Percentiles rank a stretch among this genome's conserved stretches.
Conservation (phyloP, 345 rosid species). For the Theobroma cacao region DNA sequence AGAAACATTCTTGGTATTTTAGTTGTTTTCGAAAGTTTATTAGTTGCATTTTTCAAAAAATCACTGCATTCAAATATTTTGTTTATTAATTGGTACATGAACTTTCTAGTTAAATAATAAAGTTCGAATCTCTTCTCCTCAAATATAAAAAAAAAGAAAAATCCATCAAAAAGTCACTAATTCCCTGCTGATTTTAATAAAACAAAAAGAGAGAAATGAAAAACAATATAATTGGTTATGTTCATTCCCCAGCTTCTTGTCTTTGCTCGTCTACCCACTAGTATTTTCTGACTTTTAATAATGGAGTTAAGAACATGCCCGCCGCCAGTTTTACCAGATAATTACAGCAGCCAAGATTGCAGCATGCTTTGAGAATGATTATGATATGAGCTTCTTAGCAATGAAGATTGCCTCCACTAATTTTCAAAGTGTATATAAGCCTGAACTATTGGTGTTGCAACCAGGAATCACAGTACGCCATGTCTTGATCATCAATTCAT, state of each 20-base stretch:
- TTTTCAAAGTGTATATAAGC: neutral
- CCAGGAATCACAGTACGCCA: neutral
- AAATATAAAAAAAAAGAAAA: no score
- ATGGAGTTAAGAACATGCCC: neutral
- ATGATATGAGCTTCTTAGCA: neutral
- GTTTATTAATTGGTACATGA: no score
- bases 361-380: neutral
- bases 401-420: neutral
- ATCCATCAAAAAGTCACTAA: neutral
- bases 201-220: no score
- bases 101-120: no score
- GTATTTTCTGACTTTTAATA: neutral
- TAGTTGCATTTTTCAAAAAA: no score
- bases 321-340: neutral
- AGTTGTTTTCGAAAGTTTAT: neutral
- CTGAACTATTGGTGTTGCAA: neutral
- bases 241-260: neutral
- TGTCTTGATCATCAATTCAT: neutral
- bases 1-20: neutral
- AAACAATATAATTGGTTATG: no score
- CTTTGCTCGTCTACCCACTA: neutral
- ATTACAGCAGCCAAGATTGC: neutral
- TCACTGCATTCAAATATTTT: no score
- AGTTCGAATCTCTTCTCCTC: no score
- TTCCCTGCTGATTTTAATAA: neutral